Percentiles rank a stretch among this genome's conserved stretches.
Conservation (phyloP, 2,329 filamentous ascomycete species). For the Whalleya microplaca region DNA sequence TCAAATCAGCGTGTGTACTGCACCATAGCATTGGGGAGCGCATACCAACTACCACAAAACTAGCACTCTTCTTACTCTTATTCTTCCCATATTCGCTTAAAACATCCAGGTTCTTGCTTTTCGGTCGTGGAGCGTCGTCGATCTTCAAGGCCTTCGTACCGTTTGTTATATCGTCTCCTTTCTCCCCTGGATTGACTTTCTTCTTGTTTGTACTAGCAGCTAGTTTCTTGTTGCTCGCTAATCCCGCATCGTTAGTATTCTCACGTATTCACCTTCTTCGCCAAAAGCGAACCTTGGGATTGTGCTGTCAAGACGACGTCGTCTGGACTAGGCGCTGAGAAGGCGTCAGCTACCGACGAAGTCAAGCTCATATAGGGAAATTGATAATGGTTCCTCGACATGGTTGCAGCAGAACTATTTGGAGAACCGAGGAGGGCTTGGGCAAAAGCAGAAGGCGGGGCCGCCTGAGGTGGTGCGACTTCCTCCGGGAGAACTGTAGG, state of each 20-base stretch:
- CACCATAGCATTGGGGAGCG: not conserved
- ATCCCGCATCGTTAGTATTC: conserved; percentile 54
- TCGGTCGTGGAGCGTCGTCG: conserved; percentile 59
- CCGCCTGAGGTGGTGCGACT: conserved; percentile 13
- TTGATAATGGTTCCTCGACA: conserved; percentile 39
- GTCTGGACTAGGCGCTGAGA: conserved; percentile 87
- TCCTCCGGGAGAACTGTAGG: not conserved
- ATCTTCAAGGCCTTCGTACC: conserved; percentile 48
- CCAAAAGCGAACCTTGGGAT: conserved; percentile 78
- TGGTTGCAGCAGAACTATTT: conserved; percentile 25
- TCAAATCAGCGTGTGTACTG: conserved; percentile 12
- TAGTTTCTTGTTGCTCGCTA: conserved; percentile 55
- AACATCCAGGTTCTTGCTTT: conserved; percentile 83
- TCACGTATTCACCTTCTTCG: conserved; percentile 52
- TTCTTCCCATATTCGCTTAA: conserved; percentile 77
- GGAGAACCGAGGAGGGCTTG: conserved; percentile 53
- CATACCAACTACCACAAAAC: conserved; percentile 90
- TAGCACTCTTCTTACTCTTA: conserved; percentile 77
- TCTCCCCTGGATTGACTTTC: conserved; percentile 40
- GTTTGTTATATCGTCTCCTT: conserved; percentile 39
- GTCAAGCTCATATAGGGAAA: conserved; percentile 57
- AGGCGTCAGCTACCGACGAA: conserved; percentile 62
- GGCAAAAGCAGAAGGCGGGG: conserved; percentile 60
- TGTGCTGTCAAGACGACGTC: conserved; percentile 87
- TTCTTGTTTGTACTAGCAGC: conserved; percentile 45